Conservation (phyloP, 371 early-diverging fungal genomes). For the Apophysomyces ossiformis region DNA sequence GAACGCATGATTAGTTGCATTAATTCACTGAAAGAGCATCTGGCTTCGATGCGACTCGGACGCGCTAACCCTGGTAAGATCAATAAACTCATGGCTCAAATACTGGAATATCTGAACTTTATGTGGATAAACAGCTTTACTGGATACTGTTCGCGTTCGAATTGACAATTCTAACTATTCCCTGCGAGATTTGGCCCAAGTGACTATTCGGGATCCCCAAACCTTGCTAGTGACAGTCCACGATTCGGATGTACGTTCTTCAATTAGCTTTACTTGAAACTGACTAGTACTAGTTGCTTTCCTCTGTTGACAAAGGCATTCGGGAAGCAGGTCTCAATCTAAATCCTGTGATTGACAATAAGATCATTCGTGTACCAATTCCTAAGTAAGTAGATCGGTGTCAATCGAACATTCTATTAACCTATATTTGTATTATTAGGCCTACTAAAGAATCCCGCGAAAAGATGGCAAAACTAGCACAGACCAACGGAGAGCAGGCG, state of each 20-base stretch:
- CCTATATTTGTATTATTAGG: conserved; percentile 33
- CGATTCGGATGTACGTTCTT: conserved; percentile 68
- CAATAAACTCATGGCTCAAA: not conserved
- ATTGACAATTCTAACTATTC: conserved; percentile 61
- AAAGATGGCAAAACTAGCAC: conserved; percentile 72
- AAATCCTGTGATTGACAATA: conserved; percentile 79
- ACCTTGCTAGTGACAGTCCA: conserved; percentile 82
- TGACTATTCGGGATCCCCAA: conserved; percentile 87
- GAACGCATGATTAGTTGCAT: conserved; percentile 53
- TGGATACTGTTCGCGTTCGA: conserved; percentile 76
- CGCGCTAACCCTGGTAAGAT: conserved; percentile 75
- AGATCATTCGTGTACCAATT: conserved; percentile 79
- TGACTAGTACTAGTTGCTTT: conserved; percentile 52
- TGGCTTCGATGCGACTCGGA: conserved; percentile 70
- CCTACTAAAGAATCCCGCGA: conserved; percentile 82
- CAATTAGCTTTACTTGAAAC: not conserved
- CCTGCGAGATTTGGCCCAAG: conserved; percentile 77
- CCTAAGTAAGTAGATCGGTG: conserved; percentile 68
- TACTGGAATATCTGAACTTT: not conserved
- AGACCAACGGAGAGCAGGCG: conserved; percentile 70
- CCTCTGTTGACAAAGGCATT: conserved; percentile 82
- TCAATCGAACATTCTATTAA: conserved; percentile 3
- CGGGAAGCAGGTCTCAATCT: conserved; percentile 81
- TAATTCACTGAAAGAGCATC: conserved; percentile 64
- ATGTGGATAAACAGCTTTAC: conserved; percentile 53